Base-by-base conservation (phyloP, 306 rosid genomes). In the Gastrolobium villosum region DNA sequence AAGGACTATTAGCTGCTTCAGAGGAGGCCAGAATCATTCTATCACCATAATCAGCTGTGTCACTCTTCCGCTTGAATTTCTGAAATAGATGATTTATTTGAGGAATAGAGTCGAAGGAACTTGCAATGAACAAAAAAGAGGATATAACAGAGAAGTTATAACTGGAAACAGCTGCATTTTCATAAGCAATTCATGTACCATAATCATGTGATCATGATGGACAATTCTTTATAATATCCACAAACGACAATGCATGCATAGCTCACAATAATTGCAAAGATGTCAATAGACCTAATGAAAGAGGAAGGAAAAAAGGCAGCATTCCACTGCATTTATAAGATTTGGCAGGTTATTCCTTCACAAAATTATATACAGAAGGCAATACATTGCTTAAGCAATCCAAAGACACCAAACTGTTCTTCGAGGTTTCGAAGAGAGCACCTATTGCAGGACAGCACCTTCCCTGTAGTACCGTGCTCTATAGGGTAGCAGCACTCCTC, bases 31-130 rank as follows among this genome's bases (percentile, higher is more conserved):
- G 83, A 86, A 78, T 68, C 75, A 81, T 66, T 82, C 90, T 86
- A 82, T 86, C 93, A 59, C 82, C 60, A 41, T 93, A 87, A 78
- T 92, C 93, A 32, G 86, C 92, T 28, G 60, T 37, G 15, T 87
- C 87, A 84, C 81, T 89, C 90, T 91, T 95, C 89, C 96, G 76
- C 92, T 95, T 95, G 77, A 88, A 79, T 81, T 75, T 94, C 90
- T 85, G 86, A 74, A 63, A 20, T 20, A 20, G 26, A 20, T 20
- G 1, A 20, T 20, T 54, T 61, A 34, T 31, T 31, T 31, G 60
- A 68, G 60, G 55, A 45, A 68, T 4, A 32, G 56, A 69, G 49
- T 49, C 60, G 34, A 69, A 3, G 11, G 30, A 8, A 65, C 30
- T 65, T 6, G 52, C 71, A 43, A 41, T 65, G 43, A 43, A 55